Percentiles rank a stretch among this genome's conserved stretches.
These are phyloP conservation scores for Agaricus blazei DNA, from an alignment of 768 basidiomycete genomes.

Conservation along the genomic window DNA sequence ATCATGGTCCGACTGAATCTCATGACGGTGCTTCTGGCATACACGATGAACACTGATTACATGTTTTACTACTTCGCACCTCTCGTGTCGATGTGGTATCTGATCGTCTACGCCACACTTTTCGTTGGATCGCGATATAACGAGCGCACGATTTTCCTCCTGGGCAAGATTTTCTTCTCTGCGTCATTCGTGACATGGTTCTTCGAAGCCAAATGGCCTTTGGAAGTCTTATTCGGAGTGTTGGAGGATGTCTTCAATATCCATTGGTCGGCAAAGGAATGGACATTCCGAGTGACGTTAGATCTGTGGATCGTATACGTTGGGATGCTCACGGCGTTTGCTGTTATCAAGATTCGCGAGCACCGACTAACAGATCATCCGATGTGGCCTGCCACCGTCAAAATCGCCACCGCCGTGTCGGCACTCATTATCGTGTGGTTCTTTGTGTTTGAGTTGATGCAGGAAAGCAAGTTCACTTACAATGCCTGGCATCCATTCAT, in stretches of 20 bases:
- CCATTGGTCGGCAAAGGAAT: conserved; percentile 81
- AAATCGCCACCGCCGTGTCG: conserved; percentile 45
- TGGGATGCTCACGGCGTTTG: conserved; percentile 77
- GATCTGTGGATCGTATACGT: conserved; percentile 88
- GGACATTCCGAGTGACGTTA: conserved; percentile 83
- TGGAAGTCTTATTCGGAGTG: conserved; percentile 60
- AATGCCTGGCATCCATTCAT: conserved; percentile 82
- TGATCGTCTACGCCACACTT: conserved; percentile 83
- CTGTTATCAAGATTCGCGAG: conserved; percentile 72
- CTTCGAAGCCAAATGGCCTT: conserved; percentile 56
- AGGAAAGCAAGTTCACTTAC: conserved; percentile 80
- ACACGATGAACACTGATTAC: conserved; percentile 90
- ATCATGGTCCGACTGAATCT: conserved; percentile 82
- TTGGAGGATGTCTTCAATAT: conserved; percentile 67
- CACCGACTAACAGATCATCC: conserved; percentile 63
- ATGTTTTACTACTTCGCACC: conserved; percentile 90
- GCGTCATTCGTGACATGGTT: conserved; percentile 59
- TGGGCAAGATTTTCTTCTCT: conserved; percentile 66
- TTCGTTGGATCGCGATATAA: conserved; percentile 67
- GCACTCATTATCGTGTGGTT: conserved; percentile 64
- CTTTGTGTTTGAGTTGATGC: conserved; percentile 73
- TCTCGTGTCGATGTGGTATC: conserved; percentile 86
- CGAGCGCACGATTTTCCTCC: conserved; percentile 57
- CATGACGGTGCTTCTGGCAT: conserved; percentile 75
- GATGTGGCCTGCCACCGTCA: conserved; percentile 54